A percentile compares a stretch with the other conserved stretches of the same genome.
phyloP scores from a whole-genome alignment of 2,329 filamentous ascomycete genomes.

The Apiospora sp. region DNA sequence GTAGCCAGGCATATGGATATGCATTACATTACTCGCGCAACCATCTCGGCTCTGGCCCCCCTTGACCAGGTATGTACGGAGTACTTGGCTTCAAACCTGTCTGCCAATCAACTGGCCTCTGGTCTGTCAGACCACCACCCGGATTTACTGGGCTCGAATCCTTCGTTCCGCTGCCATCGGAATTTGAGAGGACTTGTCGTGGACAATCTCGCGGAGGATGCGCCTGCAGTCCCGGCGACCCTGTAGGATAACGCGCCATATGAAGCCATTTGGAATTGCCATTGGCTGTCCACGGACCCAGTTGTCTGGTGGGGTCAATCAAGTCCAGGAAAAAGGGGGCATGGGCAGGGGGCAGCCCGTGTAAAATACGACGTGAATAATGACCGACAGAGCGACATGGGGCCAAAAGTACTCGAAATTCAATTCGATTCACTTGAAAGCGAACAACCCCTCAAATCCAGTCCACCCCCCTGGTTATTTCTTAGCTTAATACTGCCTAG shows the following conservation, averaged over 20 bases:
- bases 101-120: not conserved
- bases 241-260: not conserved
- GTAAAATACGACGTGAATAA: not conserved
- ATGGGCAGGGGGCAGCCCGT: too few relatives aligned
- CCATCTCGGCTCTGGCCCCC: not conserved
- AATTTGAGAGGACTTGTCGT: not conserved
- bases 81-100: too few relatives aligned
- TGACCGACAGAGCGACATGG: not conserved
- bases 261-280: not conserved
- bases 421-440: not conserved
- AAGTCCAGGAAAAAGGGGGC: not conserved
- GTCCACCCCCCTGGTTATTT: too few relatives aligned
- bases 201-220: not conserved
- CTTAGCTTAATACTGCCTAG: too few relatives aligned
- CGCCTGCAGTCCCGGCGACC: not conserved
- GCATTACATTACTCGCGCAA: constrained; percentile 8
- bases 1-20: not conserved
- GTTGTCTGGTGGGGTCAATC: not conserved
- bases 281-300: not conserved
- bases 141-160: not conserved
- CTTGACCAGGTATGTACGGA: not conserved
- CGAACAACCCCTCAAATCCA: not conserved
- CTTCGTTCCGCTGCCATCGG: not conserved
- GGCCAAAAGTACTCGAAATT: not conserved
- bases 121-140: not conserved